Evolutionary conservation across 306 rosid species (phyloP), one percentile per base, ranked within the genome.

Genomic region (Hippophae rhamnoides): DNA sequence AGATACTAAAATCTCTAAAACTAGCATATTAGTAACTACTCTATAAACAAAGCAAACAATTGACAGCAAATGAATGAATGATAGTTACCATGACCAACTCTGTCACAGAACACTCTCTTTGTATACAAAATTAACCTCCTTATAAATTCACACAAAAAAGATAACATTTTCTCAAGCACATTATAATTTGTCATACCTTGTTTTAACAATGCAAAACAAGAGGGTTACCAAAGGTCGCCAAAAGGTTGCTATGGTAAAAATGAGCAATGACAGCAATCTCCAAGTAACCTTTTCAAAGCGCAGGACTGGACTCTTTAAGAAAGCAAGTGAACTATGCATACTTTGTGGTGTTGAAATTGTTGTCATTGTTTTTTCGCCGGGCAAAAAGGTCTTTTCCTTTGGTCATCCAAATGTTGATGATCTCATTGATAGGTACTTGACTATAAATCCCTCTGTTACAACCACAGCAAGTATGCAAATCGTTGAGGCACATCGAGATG

Each of bases 241-340:
- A 10, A 47, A 47, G 52, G 52, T 47, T 5, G 52, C 52, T 5
- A 47, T 47, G 52, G 13, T 47, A n/a, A 47, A 47, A n/a, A 47
- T 47, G 52, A 47, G 52, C 52, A 47, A 47, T 13, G 52, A 47
- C 13, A 47, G 52, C 52, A 47, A 47, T n/a, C 52, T 47, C 52
- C 52, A 47, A 47, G 52, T 47, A 11, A 47, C 52, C 2, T 47
- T 47, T n/a, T 47, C 52, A 13, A 47, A 47, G 3, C 52, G 52
- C 13, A 11, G 52, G 11, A 9, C 52, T 5, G 52, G 52, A 1
- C 52, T 47, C 52, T 47, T 47, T n/a, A 47, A 47, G 13, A 47
- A 47, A 10, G 52, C 52, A 11, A 47, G 52, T n/a, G 52, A 47
- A 10, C 52, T 47, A 11, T 47, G 52, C 52, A 47, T 18, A 5